Evolutionary conservation across 2,329 filamentous ascomycete species (phyloP).

Genomic region (Cytospora piceicola): DNA sequence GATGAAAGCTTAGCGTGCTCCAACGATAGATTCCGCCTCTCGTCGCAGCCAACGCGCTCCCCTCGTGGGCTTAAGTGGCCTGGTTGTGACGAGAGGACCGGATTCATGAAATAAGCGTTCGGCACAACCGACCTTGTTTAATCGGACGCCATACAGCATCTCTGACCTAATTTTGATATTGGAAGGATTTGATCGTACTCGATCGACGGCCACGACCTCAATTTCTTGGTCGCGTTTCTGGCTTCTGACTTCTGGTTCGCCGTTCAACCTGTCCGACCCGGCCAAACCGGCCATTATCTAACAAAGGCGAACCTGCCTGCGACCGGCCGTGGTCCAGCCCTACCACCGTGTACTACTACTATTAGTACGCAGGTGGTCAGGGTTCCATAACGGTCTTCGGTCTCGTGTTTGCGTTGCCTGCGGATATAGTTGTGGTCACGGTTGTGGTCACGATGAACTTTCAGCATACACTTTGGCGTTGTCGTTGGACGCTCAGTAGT

Average conservation of each 20-base stretch:
- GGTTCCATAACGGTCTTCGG: background rate
- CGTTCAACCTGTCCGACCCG: background rate
- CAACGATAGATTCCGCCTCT: conserved; percentile 76
- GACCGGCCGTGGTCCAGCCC: background rate
- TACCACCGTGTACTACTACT: background rate
- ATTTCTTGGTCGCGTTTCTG: too few relatives aligned
- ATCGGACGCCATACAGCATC: conserved; percentile 98
- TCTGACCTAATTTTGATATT: conserved; percentile 69
- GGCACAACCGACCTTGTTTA: conserved; percentile 97
- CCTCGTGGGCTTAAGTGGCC: conserved; percentile 87
- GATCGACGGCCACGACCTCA: background rate
- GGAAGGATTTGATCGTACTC: conserved; percentile 34
- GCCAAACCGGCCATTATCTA: background rate
- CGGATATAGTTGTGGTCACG: background rate
- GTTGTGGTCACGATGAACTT: conserved; percentile 21
- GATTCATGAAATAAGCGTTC: conserved; percentile 97
- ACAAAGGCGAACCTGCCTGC: background rate
- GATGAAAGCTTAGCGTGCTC: conserved; percentile 98
- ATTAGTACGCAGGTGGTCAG: background rate
- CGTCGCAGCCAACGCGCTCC: conserved; percentile 78
- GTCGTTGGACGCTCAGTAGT: conserved; percentile 27
- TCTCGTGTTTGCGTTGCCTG: background rate
- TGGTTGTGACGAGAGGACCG: conserved; percentile 65
- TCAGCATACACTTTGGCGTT: conserved; percentile 9
- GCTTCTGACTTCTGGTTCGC: background rate